Percentiles rank a stretch among this genome's conserved stretches.
Conservation (phyloP, 2,329 filamentous ascomycete species). For the Colletotrichum sp. region DNA sequence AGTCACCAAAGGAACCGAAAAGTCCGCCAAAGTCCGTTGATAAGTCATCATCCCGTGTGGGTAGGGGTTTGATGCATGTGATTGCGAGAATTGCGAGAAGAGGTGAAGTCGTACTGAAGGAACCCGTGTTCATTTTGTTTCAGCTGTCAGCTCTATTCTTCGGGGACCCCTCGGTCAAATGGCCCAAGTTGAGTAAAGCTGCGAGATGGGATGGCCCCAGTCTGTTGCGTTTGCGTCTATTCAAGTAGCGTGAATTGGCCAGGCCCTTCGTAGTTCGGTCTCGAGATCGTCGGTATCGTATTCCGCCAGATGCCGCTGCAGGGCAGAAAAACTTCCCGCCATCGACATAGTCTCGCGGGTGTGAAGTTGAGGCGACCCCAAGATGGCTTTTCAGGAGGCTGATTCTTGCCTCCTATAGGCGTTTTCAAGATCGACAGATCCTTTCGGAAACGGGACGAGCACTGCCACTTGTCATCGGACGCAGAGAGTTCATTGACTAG, state of each 20-base stretch:
- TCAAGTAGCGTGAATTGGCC: not conserved
- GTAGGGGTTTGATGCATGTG: not conserved
- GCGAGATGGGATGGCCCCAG: not conserved
- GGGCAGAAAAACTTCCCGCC: not conserved
- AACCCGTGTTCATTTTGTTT: not conserved
- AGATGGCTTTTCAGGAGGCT: not conserved
- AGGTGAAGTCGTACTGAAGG: not conserved
- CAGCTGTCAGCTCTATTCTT: not conserved
- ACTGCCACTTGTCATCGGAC: not conserved
- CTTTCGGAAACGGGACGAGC: not conserved
- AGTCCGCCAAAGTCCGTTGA: not conserved
- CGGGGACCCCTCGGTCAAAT: not conserved
- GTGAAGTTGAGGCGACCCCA: not conserved
- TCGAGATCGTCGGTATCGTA: not conserved
- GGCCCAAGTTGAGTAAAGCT: not conserved
- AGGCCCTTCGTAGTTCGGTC: not conserved
- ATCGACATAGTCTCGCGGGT: not conserved
- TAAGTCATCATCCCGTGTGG: not conserved
- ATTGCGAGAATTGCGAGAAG: not conserved
- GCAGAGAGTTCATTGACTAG: not conserved
- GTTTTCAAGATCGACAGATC: not conserved
- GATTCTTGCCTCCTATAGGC: not conserved
- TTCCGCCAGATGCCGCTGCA: not conserved
- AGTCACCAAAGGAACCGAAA: not conserved
- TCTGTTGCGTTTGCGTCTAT: not conserved